Evolutionary conservation across 192 early-diverging fungal genomes (phyloP).

Genomic region (Umbelopsis vinacea): DNA sequence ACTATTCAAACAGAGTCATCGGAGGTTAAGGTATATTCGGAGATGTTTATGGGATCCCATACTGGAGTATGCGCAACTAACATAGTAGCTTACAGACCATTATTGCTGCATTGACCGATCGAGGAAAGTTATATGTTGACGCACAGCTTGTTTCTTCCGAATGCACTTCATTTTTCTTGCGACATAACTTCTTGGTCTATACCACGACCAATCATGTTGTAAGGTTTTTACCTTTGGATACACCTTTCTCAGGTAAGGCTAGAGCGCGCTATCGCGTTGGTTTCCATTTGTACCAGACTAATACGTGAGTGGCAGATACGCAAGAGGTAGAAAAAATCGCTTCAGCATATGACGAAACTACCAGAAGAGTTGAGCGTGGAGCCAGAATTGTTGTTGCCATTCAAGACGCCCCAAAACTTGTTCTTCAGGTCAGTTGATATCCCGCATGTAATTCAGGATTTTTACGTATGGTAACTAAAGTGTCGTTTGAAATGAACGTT

Average conservation of each 20-base stretch:
- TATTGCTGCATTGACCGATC: conserved; percentile 74
- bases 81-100: conserved; percentile 29
- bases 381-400: conserved; percentile 82
- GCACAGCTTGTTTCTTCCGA: conserved; percentile 70
- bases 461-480: too few relatives aligned
- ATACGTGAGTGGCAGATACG: not conserved
- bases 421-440: conserved; percentile 63
- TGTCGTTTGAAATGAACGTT: conserved; percentile 32
- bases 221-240: conserved; percentile 69
- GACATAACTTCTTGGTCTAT: conserved; percentile 80
- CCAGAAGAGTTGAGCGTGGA: conserved; percentile 90
- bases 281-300: too few relatives aligned
- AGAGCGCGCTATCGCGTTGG: too few relatives aligned
- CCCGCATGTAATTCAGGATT: too few relatives aligned
- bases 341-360: conserved; percentile 63
- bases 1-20: not conserved
- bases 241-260: conserved; percentile 32
- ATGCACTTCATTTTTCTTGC: conserved; percentile 87
- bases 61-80: not conserved
- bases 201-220: conserved; percentile 84
- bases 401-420: conserved; percentile 66
- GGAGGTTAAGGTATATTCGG: not conserved
- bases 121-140: conserved; percentile 87
- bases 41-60: not conserved
- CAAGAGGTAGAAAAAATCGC: conserved; percentile 43